These are phyloP conservation scores for Stagonosporopsis chrysanthemi DNA, from an alignment of 2,329 filamentous ascomycete species.

Conservation along the genomic window DNA sequence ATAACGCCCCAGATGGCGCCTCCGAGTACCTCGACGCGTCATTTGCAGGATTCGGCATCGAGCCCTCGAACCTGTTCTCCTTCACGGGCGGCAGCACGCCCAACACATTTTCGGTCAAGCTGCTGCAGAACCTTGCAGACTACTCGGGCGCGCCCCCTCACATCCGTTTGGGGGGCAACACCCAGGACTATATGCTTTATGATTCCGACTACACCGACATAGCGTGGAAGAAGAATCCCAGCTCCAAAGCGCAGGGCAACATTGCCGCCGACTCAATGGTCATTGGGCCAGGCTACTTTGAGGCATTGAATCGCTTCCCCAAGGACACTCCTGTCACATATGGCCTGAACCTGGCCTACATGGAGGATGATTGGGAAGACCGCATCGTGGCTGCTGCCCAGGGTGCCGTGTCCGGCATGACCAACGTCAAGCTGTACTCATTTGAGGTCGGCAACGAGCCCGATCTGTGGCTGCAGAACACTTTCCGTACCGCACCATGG, in stretches of 20 bases:
- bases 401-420: slow-evolving; percentile 47
- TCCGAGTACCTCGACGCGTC: slow-evolving; percentile 52
- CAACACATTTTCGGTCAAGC: slow-evolving; percentile 57
- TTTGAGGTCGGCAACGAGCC: slow-evolving; percentile 57
- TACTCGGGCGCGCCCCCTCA: slow-evolving; percentile 59
- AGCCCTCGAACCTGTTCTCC: slow-evolving; percentile 61
- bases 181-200: slow-evolving; percentile 60
- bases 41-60: slow-evolving; percentile 61
- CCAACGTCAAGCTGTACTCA: slow-evolving; percentile 51
- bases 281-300: slow-evolving; percentile 58
- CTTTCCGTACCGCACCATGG: slow-evolving; percentile 56
- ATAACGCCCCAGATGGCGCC: slow-evolving; percentile 38
- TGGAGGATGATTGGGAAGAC: slow-evolving; percentile 53
- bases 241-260: slow-evolving; percentile 51
- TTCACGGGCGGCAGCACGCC: slow-evolving; percentile 55
- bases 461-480: slow-evolving; percentile 54
- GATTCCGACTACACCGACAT: slow-evolving; percentile 48
- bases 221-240: slow-evolving; percentile 49
- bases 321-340: slow-evolving; percentile 59
- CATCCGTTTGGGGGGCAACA: slow-evolving; percentile 61
- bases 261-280: slow-evolving; percentile 55
- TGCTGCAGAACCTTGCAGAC: slow-evolving; percentile 58
- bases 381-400: slow-evolving; percentile 54
- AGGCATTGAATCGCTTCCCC: slow-evolving; percentile 59
- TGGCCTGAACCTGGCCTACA: slow-evolving; percentile 60